Evolutionary conservation across 2,329 filamentous ascomycete species (phyloP).

Genomic region (Aureobasidium mangrovei): DNA sequence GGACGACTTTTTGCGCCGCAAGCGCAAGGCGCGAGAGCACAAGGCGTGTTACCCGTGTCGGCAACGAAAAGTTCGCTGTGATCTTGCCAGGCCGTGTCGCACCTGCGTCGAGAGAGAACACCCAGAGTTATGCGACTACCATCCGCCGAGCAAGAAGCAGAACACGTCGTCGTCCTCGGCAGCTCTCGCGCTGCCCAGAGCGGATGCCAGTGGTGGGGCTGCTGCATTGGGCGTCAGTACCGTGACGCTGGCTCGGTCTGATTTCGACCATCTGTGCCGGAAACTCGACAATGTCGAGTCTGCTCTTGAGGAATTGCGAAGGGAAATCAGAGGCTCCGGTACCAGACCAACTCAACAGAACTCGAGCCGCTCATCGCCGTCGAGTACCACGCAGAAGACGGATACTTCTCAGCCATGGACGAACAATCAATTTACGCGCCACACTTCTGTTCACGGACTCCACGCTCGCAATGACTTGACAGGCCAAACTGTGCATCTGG

Average conservation of each 20-base stretch:
- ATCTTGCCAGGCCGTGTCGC: slow-evolving; percentile 39
- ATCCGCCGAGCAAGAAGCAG: slow-evolving; percentile 30
- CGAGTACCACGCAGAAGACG: slow-evolving; percentile 3
- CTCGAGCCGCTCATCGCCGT: slow-evolving; percentile 17
- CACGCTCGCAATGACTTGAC: slow-evolving; percentile 52
- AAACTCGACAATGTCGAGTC: slow-evolving; percentile 42
- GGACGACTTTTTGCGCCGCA: slow-evolving; percentile 41
- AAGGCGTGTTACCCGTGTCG: slow-evolving; percentile 45
- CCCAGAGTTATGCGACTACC: slow-evolving; percentile 40
- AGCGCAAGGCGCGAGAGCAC: slow-evolving; percentile 44
- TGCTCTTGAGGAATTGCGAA: slow-evolving; percentile 35
- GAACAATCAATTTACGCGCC: slow-evolving; percentile 20
- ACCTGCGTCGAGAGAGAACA: slow-evolving; percentile 43
- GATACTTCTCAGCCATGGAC: slow-evolving; percentile 2
- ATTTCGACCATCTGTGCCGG: slow-evolving; percentile 41
- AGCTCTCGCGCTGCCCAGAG: neutral
- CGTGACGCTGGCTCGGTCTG: slow-evolving; percentile 28
- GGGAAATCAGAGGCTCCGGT: slow-evolving; percentile 23
- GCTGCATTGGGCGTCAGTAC: slow-evolving; percentile 10
- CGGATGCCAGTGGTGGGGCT: slow-evolving; percentile 7
- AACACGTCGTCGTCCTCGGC: slow-evolving; percentile 17
- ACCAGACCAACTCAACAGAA: neutral
- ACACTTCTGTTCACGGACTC: slow-evolving; percentile 46
- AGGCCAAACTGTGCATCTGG: slow-evolving; percentile 53
- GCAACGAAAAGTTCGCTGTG: slow-evolving; percentile 38